A percentile compares a stretch with the other conserved stretches of the same genome.
These are phyloP conservation scores for Musa balbisiana DNA, from an alignment of 202 grass and related monocot species.

Conservation along the genomic window DNA sequence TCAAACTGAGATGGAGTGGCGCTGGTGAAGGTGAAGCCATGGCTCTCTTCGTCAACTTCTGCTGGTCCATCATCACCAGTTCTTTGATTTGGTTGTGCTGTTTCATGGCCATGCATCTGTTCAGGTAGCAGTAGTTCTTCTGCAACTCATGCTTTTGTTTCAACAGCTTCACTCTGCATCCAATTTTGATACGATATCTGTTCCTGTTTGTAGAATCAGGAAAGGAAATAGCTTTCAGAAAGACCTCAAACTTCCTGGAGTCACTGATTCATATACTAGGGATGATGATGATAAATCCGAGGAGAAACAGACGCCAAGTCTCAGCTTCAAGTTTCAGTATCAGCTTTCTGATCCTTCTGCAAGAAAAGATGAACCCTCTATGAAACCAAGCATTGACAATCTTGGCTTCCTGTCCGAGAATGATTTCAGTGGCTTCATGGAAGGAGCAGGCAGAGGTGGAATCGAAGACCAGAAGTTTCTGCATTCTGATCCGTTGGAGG, in stretches of 20 bases:
- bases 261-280: not conserved
- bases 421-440: slow-evolving; percentile 53
- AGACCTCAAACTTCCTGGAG: not conserved
- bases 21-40: not conserved
- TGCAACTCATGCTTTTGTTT: not conserved
- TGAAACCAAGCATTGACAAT: slow-evolving; percentile 33
- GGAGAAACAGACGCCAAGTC: slow-evolving; percentile 12
- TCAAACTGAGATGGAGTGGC: not conserved
- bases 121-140: not conserved
- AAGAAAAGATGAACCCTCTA: not conserved
- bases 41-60: not conserved
- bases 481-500: not conserved
- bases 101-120: not conserved
- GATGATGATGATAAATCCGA: no score
- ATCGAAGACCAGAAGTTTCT: not conserved
- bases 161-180: not conserved
- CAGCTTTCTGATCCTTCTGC: slow-evolving; percentile 25
- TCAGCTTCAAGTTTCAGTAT: slow-evolving; percentile 59
- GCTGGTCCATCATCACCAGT: slow-evolving; percentile 5
- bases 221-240: not conserved
- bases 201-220: not conserved
- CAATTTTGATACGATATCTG: no score
- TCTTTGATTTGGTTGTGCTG: slow-evolving; percentile 1
- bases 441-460: slow-evolving; percentile 26
- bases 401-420: slow-evolving; percentile 60